Conservation (phyloP, 2,329 filamentous ascomycete genomes). For the Pestalotiopsis sp. region DNA sequence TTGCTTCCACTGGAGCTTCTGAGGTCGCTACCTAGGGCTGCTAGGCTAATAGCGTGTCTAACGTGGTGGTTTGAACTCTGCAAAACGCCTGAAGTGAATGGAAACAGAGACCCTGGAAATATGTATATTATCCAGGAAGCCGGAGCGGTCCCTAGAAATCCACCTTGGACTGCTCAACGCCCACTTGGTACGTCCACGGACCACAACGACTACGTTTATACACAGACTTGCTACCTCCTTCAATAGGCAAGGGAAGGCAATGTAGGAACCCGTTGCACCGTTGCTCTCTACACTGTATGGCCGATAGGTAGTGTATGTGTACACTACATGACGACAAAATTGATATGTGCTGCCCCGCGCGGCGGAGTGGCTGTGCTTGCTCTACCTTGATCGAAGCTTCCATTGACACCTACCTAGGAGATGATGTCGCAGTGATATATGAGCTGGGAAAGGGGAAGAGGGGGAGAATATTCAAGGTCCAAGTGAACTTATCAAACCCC, state of each 20-base stretch:
- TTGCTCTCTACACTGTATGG: background rate
- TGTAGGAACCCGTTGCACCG: background rate
- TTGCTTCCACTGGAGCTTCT: background rate
- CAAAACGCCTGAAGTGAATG: background rate
- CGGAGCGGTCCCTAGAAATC: background rate
- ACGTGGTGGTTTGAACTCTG: background rate
- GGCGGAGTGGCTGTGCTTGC: background rate
- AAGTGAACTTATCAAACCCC: no score
- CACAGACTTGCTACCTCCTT: no score
- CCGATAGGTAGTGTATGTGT: background rate
- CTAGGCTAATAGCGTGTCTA: background rate
- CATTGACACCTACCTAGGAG: background rate
- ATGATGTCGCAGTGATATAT: background rate
- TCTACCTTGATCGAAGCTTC: background rate
- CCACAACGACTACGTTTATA: no score
- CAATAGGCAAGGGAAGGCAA: no score
- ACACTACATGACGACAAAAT: background rate
- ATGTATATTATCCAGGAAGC: background rate
- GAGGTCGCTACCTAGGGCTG: background rate
- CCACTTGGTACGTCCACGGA: no score
- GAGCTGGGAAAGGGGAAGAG: background rate
- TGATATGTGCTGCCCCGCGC: background rate
- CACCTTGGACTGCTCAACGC: background rate
- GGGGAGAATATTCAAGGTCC: no score
- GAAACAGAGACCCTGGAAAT: background rate